A percentile compares a stretch with the other conserved stretches of the same genome.
Conservation (phyloP, 1,139 yeast species). For the Scheffersomyces cryptocercus region DNA sequence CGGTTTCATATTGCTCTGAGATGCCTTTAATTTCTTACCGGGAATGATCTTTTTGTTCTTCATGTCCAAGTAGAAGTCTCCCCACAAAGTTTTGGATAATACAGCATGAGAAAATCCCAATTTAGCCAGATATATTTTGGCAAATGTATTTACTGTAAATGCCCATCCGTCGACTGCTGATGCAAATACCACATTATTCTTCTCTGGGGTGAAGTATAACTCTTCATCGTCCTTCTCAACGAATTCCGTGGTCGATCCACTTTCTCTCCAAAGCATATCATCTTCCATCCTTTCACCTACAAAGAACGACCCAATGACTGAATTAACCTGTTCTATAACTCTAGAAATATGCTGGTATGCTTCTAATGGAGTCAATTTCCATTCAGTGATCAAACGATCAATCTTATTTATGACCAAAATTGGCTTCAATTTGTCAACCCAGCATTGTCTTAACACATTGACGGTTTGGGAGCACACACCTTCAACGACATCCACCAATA, state of each 20-base stretch:
- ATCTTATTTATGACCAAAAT: constrained; percentile 89
- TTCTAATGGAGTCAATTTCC: constrained; percentile 79
- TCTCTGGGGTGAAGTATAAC: constrained; percentile 85
- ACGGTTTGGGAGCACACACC: constrained; percentile 98
- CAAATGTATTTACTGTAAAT: constrained; percentile 84
- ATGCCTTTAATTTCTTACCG: constrained; percentile 53
- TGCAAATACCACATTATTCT: constrained; percentile 90
- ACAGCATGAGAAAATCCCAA: constrained; percentile 81
- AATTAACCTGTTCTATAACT: constrained; percentile 89
- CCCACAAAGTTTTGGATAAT: constrained; percentile 91
- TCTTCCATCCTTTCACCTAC: constrained; percentile 95
- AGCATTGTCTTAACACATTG: constrained; percentile 90
- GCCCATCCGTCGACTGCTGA: constrained; percentile 99
- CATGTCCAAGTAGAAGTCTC: constrained; percentile 87
- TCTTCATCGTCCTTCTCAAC: constrained; percentile 81
- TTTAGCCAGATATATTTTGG: constrained; percentile 81
- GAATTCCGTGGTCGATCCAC: constrained; percentile 55
- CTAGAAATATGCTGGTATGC: constrained; percentile 80
- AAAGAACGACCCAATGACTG: constrained; percentile 89
- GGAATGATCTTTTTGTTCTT: constrained; percentile 81
- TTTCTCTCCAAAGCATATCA: constrained; percentile 80
- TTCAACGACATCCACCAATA: constrained; percentile 93
- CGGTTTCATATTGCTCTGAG: constrained; percentile 60
- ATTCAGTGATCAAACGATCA: constrained; percentile 81
- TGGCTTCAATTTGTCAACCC: constrained; percentile 91